phyloP scores from a whole-genome alignment of 257 asterid genomes.

The Penstemon eatonii region DNA sequence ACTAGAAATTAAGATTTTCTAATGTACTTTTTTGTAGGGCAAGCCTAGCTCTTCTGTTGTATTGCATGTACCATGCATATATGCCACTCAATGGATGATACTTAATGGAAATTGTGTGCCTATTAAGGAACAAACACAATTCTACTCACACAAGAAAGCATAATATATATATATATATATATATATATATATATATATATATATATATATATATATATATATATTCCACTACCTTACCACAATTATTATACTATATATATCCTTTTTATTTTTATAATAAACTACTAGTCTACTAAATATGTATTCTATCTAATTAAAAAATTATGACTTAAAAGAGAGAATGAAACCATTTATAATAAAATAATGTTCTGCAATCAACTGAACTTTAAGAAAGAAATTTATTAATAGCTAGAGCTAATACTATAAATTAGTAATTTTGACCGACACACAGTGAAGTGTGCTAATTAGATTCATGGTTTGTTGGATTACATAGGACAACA shows the following conservation, averaged over 20 bases:
- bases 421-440: conserved; percentile 1
- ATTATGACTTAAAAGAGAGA: no score
- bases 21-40: not conserved
- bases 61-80: not conserved
- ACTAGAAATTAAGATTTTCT: not conserved
- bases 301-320: not conserved
- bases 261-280: not conserved
- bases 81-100: no score
- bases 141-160: conserved; percentile 32
- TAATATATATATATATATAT: conserved; percentile 21
- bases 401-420: conserved; percentile 6
- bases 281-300: not conserved
- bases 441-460: not conserved
- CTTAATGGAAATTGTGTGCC: no score
- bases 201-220: not conserved
- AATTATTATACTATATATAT: not conserved
- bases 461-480: conserved; percentile 17
- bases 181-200: conserved; percentile 5
- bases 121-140: conserved; percentile 30
- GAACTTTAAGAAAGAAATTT: conserved; percentile 33
- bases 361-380: not conserved
- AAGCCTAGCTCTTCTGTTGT: conserved; percentile 18
- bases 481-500: not conserved
- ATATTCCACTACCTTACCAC: not conserved
- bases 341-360: not conserved